A percentile compares a stretch with the other conserved stretches of the same genome.
Evolutionary conservation across 441 rosid genomes (phyloP).

Genomic region (Erysimum cheiri): DNA sequence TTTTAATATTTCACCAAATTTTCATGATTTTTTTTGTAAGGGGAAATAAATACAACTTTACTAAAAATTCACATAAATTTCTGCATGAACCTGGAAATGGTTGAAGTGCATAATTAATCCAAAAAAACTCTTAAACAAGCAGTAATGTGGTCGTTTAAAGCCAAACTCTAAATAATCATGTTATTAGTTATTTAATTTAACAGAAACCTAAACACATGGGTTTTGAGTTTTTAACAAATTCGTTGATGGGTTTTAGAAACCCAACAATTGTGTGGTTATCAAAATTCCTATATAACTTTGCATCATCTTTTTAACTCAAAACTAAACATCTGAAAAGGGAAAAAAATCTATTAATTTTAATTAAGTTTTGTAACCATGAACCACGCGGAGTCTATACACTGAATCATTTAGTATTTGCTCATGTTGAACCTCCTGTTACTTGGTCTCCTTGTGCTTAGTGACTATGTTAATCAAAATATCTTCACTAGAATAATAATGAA

Average conservation of each 20-base stretch:
- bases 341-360: too few relatives aligned
- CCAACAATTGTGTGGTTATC: not conserved
- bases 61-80: not conserved
- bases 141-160: not conserved
- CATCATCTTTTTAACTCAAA: not conserved
- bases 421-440: not conserved
- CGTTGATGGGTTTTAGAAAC: not conserved
- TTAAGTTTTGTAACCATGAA: too few relatives aligned
- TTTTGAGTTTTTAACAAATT: not conserved
- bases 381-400: too few relatives aligned
- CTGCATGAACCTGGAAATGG: not conserved
- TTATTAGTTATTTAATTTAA: not conserved
- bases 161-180: not conserved
- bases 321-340: not conserved
- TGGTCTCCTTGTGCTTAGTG: not conserved
- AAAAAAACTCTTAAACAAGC: not conserved
- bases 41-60: too few relatives aligned
- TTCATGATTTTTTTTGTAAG: too few relatives aligned
- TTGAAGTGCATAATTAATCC: not conserved
- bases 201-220: not conserved
- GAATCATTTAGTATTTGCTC: not conserved
- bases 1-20: too few relatives aligned
- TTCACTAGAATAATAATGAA: not conserved
- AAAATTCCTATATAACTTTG: not conserved
- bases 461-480: conserved; percentile 1